Conservation (phyloP, 1,284 basidiomycete genomes). For the Coniferiporia weirii region DNA sequence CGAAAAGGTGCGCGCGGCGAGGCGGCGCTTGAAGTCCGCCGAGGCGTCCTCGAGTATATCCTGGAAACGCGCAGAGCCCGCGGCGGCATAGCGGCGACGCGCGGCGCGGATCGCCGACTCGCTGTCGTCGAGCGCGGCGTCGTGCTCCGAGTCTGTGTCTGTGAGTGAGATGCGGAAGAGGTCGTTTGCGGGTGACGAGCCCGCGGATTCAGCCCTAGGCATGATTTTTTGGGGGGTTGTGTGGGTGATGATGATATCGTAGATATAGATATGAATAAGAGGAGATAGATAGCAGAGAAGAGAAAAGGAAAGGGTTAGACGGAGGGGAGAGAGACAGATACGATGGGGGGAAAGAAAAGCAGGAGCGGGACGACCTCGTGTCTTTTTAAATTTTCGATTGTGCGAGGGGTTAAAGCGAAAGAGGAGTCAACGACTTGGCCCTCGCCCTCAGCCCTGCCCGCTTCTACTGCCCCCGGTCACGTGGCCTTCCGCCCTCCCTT, state of each 20-base stretch:
- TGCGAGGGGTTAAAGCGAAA: no score
- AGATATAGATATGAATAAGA: not conserved
- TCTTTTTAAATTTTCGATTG: no score
- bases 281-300: not conserved
- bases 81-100: slow-evolving; percentile 5
- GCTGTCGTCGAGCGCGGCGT: not conserved
- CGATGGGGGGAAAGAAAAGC: not conserved
- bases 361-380: not conserved
- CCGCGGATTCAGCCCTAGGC: not conserved
- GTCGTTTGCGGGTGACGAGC: slow-evolving; percentile 16
- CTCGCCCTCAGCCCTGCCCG: no score
- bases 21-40: not conserved
- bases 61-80: slow-evolving; percentile 11
- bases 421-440: no score
- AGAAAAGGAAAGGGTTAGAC: not conserved
- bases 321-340: not conserved
- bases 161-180: slow-evolving; percentile 15
- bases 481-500: no score
- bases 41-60: slow-evolving; percentile 13
- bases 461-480: no score
- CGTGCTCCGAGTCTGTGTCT: not conserved
- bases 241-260: not conserved
- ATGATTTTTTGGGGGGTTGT: not conserved
- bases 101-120: not conserved
- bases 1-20: not conserved